Evolutionary conservation across 2,329 filamentous ascomycete genomes (phyloP).

Genomic region (Thielaviopsis populi): DNA sequence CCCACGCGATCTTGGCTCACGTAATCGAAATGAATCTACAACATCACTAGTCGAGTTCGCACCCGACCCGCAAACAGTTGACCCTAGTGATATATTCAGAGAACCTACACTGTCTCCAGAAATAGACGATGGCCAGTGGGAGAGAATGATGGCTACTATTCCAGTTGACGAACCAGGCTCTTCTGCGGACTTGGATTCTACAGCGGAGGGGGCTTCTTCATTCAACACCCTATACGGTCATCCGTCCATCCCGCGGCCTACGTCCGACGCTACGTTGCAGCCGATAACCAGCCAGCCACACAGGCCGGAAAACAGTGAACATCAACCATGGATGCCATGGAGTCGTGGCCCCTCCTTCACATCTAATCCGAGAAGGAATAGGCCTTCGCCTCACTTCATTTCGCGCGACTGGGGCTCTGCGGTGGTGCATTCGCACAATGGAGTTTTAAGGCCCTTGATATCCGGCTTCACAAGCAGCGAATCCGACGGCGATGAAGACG

Average conservation of each 20-base stretch:
- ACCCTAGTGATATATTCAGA: background rate
- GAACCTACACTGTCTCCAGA: conserved; percentile 1
- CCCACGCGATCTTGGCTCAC: background rate
- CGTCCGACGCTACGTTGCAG: background rate
- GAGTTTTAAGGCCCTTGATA: background rate
- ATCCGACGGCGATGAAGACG: background rate
- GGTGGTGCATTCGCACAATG: background rate
- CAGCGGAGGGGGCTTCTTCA: background rate
- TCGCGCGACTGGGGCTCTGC: background rate
- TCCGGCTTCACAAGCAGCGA: background rate
- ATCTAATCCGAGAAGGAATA: background rate
- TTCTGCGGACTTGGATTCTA: too few relatives aligned
- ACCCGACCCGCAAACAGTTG: background rate
- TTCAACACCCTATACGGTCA: background rate
- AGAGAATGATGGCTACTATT: background rate
- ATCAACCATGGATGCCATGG: background rate
- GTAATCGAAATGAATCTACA: background rate
- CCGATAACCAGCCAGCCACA: background rate
- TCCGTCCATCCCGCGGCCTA: background rate
- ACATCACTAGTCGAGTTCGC: background rate
- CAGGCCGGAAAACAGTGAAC: background rate
- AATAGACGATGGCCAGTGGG: background rate
- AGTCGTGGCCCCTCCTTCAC: background rate
- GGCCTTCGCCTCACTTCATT: background rate
- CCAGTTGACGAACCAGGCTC: background rate